Conservation (phyloP, 768 basidiomycete genomes). For the Boletus edulis region DNA sequence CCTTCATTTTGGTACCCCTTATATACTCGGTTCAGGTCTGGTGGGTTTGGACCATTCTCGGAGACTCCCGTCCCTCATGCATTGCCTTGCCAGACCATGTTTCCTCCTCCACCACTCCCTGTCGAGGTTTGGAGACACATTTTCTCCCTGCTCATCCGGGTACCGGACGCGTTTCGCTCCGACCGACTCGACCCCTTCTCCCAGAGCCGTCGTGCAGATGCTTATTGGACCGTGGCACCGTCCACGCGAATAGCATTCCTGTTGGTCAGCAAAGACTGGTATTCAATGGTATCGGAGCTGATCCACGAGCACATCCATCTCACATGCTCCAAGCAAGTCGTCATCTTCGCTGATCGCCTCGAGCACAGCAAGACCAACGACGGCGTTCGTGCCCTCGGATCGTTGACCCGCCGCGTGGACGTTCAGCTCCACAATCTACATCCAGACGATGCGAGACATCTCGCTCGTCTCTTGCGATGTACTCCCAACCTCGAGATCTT, state of each 20-base stretch:
- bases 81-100: constrained; percentile 13
- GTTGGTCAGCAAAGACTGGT: constrained; percentile 40
- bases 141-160: constrained; percentile 33
- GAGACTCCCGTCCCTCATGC: constrained; percentile 3
- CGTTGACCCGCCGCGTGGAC: constrained; percentile 41
- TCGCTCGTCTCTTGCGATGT: constrained; percentile 38
- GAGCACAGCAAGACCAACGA: constrained; percentile 25
- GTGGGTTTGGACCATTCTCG: background rate
- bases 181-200: constrained; percentile 42
- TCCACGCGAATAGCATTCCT: constrained; percentile 32
- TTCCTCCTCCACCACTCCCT: constrained; percentile 25
- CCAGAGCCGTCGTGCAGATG: constrained; percentile 29
- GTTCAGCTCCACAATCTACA: constrained; percentile 36
- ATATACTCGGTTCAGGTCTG: background rate
- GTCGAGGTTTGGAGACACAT: constrained; percentile 43
- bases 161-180: constrained; percentile 32
- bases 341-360: constrained; percentile 33
- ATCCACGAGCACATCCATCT: constrained; percentile 41
- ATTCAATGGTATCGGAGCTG: constrained; percentile 36
- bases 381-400: constrained; percentile 34
- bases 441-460: constrained; percentile 13
- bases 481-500: constrained; percentile 46
- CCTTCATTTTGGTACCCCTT: background rate
- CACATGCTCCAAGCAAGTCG: constrained; percentile 35
- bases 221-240: constrained; percentile 29